Conservation (phyloP, 495 filamentous ascomycete genomes). For the Aspergillus asperescens region DNA sequence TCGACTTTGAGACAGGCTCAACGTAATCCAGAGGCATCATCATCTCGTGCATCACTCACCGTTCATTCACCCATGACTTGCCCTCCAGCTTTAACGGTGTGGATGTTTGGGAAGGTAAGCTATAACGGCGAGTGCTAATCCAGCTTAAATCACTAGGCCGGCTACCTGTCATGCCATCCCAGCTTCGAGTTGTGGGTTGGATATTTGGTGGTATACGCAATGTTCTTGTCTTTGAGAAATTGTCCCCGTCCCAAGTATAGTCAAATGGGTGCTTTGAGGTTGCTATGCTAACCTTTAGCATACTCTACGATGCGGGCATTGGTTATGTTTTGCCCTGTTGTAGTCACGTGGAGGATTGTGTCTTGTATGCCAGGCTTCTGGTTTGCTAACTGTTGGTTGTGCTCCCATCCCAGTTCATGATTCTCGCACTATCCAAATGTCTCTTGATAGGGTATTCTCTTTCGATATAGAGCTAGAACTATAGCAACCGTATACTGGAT, state of each 20-base stretch:
- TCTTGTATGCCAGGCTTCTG: neutral
- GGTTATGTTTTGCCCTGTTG: neutral
- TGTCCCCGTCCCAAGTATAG: no score
- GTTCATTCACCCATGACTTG: neutral
- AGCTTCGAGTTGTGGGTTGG: neutral
- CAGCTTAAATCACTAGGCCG: neutral
- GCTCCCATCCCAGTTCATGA: neutral
- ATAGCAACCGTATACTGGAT: neutral
- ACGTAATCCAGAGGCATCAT: constrained; percentile 3
- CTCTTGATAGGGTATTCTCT: neutral
- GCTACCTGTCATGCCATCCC: neutral
- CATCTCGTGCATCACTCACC: neutral
- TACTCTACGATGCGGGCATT: neutral
- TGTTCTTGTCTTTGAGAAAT: no score
- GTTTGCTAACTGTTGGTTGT: neutral
- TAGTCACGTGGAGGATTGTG: neutral
- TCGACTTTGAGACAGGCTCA: constrained; percentile 3
- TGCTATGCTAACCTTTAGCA: neutral
- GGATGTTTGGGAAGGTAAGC: constrained; percentile 7
- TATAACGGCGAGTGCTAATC: constrained; percentile 4
- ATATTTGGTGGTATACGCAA: neutral
- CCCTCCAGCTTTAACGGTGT: neutral
- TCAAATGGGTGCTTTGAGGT: no score
- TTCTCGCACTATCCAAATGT: neutral
- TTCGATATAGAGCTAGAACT: neutral